phyloP scores from a whole-genome alignment of 1,139 yeast genomes.

The Taphrina communis region DNA sequence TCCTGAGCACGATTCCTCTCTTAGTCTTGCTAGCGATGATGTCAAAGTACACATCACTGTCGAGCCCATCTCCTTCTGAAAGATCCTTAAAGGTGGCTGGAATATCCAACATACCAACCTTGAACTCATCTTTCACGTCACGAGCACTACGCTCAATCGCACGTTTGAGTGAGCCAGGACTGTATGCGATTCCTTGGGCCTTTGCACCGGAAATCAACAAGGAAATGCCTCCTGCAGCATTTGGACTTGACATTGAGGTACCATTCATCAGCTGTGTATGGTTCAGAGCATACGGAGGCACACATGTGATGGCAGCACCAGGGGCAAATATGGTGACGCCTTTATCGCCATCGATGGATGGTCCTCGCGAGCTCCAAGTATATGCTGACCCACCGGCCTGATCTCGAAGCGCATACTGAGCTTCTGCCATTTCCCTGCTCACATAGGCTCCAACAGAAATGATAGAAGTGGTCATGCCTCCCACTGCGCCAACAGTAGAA shows the following conservation, averaged over 20 bases:
- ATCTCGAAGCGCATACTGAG: constrained; percentile 42
- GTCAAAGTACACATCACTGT: constrained; percentile 40
- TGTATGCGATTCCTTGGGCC: constrained; percentile 32
- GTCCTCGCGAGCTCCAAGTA: constrained; percentile 44
- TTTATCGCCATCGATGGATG: constrained; percentile 43
- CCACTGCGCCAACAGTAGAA: constrained; percentile 44
- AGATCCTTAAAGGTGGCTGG: constrained; percentile 41
- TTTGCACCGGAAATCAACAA: constrained; percentile 42
- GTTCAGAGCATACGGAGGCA: constrained; percentile 43
- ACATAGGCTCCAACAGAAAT: constrained; percentile 45
- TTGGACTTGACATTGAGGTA: constrained; percentile 44
- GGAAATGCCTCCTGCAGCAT: constrained; percentile 44
- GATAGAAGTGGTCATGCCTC: constrained; percentile 43
- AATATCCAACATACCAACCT: constrained; percentile 43
- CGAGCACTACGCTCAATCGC: constrained; percentile 39
- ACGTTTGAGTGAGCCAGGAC: constrained; percentile 40
- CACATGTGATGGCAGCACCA: constrained; percentile 44
- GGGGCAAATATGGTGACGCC: constrained; percentile 44
- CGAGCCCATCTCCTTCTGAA: constrained; percentile 16
- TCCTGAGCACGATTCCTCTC: constrained; percentile 42
- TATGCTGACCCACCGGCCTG: constrained; percentile 41
- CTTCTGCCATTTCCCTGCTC: constrained; percentile 43
- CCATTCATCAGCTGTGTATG: constrained; percentile 45
- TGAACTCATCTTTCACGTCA: constrained; percentile 40
- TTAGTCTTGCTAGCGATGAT: constrained; percentile 26